Evolutionary conservation across 805 yeast genomes (phyloP).

Genomic region (Sugiyamaella lignohabitans): DNA sequence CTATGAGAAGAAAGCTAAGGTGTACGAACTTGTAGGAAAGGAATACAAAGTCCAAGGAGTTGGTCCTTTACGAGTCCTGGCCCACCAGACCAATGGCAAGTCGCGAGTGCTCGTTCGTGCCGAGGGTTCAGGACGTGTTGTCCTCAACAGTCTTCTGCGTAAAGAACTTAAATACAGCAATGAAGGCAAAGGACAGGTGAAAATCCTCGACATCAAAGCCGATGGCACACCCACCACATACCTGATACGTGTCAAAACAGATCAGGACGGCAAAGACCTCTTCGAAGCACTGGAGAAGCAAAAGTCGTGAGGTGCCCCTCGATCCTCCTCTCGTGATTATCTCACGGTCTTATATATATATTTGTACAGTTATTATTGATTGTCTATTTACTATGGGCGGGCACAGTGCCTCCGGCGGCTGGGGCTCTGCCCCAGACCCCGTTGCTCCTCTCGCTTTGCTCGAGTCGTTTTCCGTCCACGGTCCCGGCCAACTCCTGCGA

Average conservation of each 20-base stretch:
- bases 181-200: slow-evolving; percentile 58
- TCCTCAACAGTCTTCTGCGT: slow-evolving; percentile 60
- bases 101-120: slow-evolving; percentile 74
- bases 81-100: slow-evolving; percentile 52
- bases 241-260: slow-evolving; percentile 68
- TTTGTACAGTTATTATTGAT: too few species aligned
- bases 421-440: too few species aligned
- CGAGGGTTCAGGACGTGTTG: slow-evolving; percentile 77
- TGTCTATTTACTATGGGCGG: too few species aligned
- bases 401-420: too few species aligned
- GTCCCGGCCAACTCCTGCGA: too few species aligned
- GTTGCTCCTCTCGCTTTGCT: too few species aligned
- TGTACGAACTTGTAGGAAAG: slow-evolving; percentile 52
- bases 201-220: slow-evolving; percentile 54
- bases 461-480: too few species aligned
- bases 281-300: slow-evolving; percentile 10
- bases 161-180: slow-evolving; percentile 54
- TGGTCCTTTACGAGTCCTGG: slow-evolving; percentile 74
- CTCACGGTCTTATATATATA: too few species aligned
- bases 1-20: slow-evolving; percentile 63
- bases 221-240: slow-evolving; percentile 58
- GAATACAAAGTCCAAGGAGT: slow-evolving; percentile 46
- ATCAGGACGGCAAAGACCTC: slow-evolving; percentile 57
- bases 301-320: slow-evolving; percentile 5
- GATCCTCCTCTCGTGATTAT: too few species aligned